phyloP scores from a whole-genome alignment of 805 yeast genomes.

The Saccharomyces mikatae region DNA sequence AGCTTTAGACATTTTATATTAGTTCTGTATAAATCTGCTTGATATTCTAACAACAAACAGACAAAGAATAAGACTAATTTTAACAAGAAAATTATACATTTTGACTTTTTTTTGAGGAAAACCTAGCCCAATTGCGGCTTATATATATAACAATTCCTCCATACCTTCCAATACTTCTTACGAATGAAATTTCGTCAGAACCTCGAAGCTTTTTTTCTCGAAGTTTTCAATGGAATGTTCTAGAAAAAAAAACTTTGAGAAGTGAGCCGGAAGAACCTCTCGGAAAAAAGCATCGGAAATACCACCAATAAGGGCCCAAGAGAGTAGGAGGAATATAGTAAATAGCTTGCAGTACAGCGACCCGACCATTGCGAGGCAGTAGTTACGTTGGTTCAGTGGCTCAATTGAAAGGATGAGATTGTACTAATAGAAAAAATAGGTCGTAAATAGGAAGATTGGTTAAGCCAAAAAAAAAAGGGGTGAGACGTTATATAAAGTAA shows the following conservation, averaged over 20 bases:
- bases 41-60: neutral
- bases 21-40: neutral
- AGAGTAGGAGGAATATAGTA: neutral
- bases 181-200: neutral
- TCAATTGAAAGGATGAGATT: neutral
- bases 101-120: neutral
- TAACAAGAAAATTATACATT: neutral
- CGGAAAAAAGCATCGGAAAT: neutral
- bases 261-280: neutral
- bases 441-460: neutral
- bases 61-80: neutral
- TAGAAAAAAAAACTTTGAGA: conserved; percentile 3
- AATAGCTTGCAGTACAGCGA: neutral
- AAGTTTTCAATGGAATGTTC: conserved; percentile 9
- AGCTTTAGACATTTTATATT: conserved; percentile 32
- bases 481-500: neutral
- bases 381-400: neutral
- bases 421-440: neutral
- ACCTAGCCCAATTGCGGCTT: neutral
- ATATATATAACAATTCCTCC: neutral
- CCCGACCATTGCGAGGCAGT: neutral
- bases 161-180: neutral
- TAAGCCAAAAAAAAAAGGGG: neutral
- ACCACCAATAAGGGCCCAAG: neutral
- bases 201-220: neutral